These are phyloP conservation scores for Solanum corneliomulleri DNA, from an alignment of 257 asterid species.

Conservation along the genomic window DNA sequence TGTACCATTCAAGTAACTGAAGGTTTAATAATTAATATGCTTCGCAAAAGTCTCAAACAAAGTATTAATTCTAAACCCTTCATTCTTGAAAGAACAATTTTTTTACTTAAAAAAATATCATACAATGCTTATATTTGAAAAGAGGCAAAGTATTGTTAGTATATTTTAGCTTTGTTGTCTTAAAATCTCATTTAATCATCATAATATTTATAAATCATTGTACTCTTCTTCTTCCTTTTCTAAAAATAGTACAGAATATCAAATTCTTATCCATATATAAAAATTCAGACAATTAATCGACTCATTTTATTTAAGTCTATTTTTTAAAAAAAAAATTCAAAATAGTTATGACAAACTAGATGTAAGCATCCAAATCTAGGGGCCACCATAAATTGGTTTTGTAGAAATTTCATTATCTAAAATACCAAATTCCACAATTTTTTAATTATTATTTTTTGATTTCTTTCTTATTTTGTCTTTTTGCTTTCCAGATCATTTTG, in stretches of 20 bases:
- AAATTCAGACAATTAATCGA: fast-evolving
- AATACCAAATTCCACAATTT: not conserved
- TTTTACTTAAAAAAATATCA: not conserved
- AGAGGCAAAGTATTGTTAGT: not conserved
- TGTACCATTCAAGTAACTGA: not conserved
- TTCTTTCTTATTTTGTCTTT: not conserved
- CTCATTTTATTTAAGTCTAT: not conserved
- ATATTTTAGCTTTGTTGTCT: not conserved
- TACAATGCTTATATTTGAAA: not conserved
- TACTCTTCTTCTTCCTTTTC: too few species aligned
- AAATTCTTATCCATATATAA: fast-evolving
- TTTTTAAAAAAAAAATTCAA: not conserved
- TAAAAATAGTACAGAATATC: fast-evolving
- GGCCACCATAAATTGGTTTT: not conserved
- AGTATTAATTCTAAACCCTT: not conserved
- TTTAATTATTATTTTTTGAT: not conserved
- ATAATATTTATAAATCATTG: not conserved
- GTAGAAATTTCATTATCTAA: not conserved
- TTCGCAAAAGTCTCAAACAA: not conserved
- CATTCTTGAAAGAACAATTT: not conserved
- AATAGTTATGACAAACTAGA: not conserved
- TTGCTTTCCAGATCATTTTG: not conserved
- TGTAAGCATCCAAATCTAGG: not conserved
- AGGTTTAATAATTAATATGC: not conserved
- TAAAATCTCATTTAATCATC: not conserved